These are phyloP conservation scores for Leccinum rimulosum DNA, from an alignment of 768 basidiomycete genomes.

Conservation along the genomic window DNA sequence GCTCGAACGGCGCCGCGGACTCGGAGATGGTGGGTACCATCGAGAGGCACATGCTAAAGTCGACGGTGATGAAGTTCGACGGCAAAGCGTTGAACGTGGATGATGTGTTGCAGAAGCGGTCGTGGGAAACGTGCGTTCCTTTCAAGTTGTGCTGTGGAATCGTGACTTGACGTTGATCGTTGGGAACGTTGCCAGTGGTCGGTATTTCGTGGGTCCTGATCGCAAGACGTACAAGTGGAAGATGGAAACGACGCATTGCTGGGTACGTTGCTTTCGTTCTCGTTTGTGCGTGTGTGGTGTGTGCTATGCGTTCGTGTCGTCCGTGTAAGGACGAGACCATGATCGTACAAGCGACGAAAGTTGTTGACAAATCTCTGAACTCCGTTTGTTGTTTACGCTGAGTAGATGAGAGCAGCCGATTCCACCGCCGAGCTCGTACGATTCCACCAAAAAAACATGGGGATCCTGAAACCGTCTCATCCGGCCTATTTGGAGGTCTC, in stretches of 20 bases:
- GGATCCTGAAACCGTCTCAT: conserved; percentile 16
- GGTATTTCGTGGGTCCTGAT: conserved; percentile 33
- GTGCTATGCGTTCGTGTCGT: too few species aligned
- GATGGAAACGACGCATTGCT: conserved; percentile 22
- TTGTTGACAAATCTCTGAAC: too few species aligned
- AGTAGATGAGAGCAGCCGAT: conserved; percentile 18
- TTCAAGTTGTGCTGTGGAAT: not conserved
- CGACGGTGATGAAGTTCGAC: conserved; percentile 11
- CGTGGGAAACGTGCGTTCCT: conserved; percentile 19
- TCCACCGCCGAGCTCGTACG: conserved; percentile 20
- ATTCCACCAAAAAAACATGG: conserved; percentile 24
- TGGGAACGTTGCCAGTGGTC: conserved; percentile 19
- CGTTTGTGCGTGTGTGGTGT: not conserved
- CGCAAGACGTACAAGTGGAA: conserved; percentile 33
- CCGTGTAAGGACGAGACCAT: too few species aligned
- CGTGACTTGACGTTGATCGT: not conserved
- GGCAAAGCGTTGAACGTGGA: conserved; percentile 10
- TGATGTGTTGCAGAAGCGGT: conserved; percentile 12
- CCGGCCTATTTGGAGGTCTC: conserved; percentile 25
- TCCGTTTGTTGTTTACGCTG: not conserved
- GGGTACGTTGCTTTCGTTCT: conserved; percentile 17
- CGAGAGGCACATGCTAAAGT: conserved; percentile 19
- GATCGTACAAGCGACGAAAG: too few species aligned
- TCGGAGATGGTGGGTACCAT: conserved; percentile 24
- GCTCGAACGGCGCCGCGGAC: conserved; percentile 1